phyloP scores from a whole-genome alignment of 169 alveolate genomes.

The Plasmodium reichenowi region DNA sequence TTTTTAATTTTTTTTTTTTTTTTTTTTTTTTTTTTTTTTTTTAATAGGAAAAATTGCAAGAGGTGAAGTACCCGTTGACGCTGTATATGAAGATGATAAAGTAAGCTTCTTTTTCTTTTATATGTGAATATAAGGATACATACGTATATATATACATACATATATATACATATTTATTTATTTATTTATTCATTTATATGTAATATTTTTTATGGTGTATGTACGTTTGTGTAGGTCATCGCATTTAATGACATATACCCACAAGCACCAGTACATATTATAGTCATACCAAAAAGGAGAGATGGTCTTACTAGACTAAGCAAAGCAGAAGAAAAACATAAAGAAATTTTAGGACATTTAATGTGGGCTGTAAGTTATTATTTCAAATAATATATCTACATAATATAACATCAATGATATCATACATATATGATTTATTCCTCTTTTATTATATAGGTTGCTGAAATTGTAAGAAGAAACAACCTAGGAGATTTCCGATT shows the following conservation, averaged over 20 bases:
- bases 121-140: neutral
- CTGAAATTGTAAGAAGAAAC: constrained; percentile 88
- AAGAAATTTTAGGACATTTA: constrained; percentile 91
- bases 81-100: constrained; percentile 64
- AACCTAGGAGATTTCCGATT: constrained; percentile 92
- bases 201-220: neutral
- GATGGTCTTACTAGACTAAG: constrained; percentile 91
- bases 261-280: constrained; percentile 93
- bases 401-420: no score
- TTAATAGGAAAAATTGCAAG: constrained; percentile 61
- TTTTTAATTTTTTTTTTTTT: no score
- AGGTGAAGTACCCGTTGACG: constrained; percentile 34
- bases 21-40: neutral
- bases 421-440: no score
- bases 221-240: constrained; percentile 77
- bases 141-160: neutral
- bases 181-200: neutral
- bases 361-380: constrained; percentile 84
- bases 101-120: neutral
- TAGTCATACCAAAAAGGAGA: constrained; percentile 92
- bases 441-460: constrained; percentile 74
- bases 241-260: constrained; percentile 95
- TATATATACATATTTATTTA: neutral
- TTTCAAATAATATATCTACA: neutral
- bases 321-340: constrained; percentile 90